A percentile compares a stretch with the other conserved stretches of the same genome.
Evolutionary conservation across 768 basidiomycete genomes (phyloP).

Genomic region (Amanita rubescens): DNA sequence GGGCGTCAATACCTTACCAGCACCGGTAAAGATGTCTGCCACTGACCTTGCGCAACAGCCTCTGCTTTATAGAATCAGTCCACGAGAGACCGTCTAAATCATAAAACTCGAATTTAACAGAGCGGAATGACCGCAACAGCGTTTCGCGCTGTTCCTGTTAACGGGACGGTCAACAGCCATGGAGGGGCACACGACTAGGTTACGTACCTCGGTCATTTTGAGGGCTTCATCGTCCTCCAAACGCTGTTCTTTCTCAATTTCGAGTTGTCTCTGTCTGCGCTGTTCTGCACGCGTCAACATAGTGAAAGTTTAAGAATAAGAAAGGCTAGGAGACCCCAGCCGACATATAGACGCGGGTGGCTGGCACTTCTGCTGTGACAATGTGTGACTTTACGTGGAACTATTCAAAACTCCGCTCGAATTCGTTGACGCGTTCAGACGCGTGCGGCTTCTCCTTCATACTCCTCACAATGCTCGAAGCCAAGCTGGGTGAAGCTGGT

Average conservation of each 20-base stretch:
- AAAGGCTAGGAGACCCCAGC: neutral
- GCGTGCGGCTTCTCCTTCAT: constrained; percentile 16
- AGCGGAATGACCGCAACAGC: constrained; percentile 37
- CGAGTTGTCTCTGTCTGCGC: constrained; percentile 37
- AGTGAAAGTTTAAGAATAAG: neutral
- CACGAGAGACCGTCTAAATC: constrained; percentile 55
- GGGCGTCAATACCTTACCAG: neutral
- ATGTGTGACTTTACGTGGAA: constrained; percentile 19
- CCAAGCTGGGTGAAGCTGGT: constrained; percentile 80
- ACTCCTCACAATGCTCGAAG: constrained; percentile 71
- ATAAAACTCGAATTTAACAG: constrained; percentile 54
- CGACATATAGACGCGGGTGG: neutral
- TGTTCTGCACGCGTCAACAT: constrained; percentile 32
- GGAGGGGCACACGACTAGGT: neutral
- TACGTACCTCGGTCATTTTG: constrained; percentile 50
- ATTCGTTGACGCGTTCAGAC: constrained; percentile 19
- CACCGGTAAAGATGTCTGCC: neutral
- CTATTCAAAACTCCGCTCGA: constrained; percentile 23
- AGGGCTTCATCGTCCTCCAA: constrained; percentile 49
- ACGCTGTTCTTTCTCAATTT: constrained; percentile 46
- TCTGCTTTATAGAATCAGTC: constrained; percentile 30
- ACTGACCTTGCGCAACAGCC: constrained; percentile 20
- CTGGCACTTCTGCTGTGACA: neutral
- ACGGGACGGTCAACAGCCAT: neutral
- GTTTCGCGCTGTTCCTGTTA: constrained; percentile 32